A percentile compares a stretch with the other conserved stretches of the same genome.
These are phyloP conservation scores for Colletotrichum sp. DNA, from an alignment of 2,329 filamentous ascomycete genomes.

Conservation along the genomic window DNA sequence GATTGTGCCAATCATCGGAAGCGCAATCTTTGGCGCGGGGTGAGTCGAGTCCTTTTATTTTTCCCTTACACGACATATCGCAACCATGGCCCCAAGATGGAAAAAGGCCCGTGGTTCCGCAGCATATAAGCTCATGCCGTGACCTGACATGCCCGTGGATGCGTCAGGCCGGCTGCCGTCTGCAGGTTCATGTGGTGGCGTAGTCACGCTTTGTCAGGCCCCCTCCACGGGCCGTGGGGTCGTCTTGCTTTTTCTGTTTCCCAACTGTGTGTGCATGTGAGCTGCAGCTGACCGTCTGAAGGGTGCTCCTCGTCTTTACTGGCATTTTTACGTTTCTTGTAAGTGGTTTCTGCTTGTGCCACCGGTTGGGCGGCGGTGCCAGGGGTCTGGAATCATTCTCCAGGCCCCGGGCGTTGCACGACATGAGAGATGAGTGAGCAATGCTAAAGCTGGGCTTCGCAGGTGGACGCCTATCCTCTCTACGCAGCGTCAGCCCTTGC, in stretches of 20 bases:
- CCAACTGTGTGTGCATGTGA: conserved; percentile 21
- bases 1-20: conserved; percentile 77
- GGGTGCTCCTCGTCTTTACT: conserved; percentile 77
- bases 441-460: conserved; percentile 23
- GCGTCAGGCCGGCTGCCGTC: not conserved
- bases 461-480: conserved; percentile 76
- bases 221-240: not conserved
- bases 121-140: not conserved
- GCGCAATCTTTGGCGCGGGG: conserved; percentile 72
- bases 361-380: conserved; percentile 3
- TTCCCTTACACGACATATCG: conserved; percentile 16
- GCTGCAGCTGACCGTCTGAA: conserved; percentile 42
- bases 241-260: conserved; percentile 30
- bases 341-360: conserved; percentile 33
- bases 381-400: conserved; percentile 19
- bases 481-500: conserved; percentile 81
- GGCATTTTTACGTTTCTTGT: conserved; percentile 91
- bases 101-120: conserved; percentile 14
- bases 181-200: conserved; percentile 10
- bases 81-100: conserved; percentile 13
- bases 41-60: conserved; percentile 45
- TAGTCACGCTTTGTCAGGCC: conserved; percentile 36
- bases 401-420: conserved; percentile 4
- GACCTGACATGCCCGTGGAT: conserved; percentile 8
- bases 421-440: not conserved